A percentile compares a stretch with the other conserved stretches of the same genome.
phyloP scores from a whole-genome alignment of 805 yeast genomes.

The Brettanomyces nanus region DNA sequence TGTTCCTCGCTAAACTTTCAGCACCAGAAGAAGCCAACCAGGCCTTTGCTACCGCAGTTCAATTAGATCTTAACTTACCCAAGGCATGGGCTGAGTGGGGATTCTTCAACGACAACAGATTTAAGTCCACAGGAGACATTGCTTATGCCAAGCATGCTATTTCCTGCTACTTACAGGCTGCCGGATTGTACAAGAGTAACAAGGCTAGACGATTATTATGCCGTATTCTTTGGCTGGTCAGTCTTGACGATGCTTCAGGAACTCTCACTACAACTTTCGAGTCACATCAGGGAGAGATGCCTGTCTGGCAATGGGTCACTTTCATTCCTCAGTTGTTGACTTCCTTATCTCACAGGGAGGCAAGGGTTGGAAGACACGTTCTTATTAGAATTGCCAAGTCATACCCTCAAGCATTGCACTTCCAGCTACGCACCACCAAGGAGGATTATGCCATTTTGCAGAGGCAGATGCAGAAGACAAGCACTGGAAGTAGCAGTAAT shows the following conservation, averaged over 20 bases:
- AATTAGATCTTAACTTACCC: slow-evolving; percentile 85
- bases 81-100: slow-evolving; percentile 99
- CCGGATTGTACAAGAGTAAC: slow-evolving; percentile 88
- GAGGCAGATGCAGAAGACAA: slow-evolving; percentile 49
- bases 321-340: slow-evolving; percentile 91
- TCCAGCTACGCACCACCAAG: slow-evolving; percentile 89
- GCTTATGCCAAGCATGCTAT: slow-evolving; percentile 88
- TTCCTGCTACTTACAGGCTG: slow-evolving; percentile 94
- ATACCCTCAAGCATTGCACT: slow-evolving; percentile 95
- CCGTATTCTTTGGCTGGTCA: slow-evolving; percentile 85
- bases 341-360: slow-evolving; percentile 85
- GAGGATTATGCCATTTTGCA: slow-evolving; percentile 89
- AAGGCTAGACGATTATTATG: slow-evolving; percentile 84
- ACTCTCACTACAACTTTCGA: slow-evolving; percentile 83
- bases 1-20: slow-evolving; percentile 88
- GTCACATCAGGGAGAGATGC: slow-evolving; percentile 88
- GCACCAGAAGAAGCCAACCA: slow-evolving; percentile 94
- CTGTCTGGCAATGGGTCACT: slow-evolving; percentile 99
- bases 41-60: slow-evolving; percentile 97
- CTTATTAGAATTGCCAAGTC: slow-evolving; percentile 89
- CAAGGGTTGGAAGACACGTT: slow-evolving; percentile 78
- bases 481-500: slow-evolving; percentile 2
- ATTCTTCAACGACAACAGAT: slow-evolving; percentile 79
- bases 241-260: slow-evolving; percentile 80
- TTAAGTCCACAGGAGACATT: slow-evolving; percentile 73